These are phyloP conservation scores for Raffaelea deltoideospora DNA, from an alignment of 2,329 filamentous ascomycete species.

Conservation along the genomic window DNA sequence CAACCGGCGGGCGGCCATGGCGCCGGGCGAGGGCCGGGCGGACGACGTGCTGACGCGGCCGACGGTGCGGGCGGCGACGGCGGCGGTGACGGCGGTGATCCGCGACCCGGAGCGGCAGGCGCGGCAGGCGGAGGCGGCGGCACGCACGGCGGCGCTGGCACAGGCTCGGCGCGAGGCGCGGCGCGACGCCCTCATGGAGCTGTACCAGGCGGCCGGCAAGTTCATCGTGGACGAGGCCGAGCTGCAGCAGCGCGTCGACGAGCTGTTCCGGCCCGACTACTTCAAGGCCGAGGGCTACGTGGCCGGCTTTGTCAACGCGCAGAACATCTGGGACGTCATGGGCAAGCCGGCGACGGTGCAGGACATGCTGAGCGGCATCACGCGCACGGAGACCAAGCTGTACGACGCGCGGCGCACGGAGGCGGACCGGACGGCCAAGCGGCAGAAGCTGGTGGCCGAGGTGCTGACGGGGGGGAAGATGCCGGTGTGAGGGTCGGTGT, in stretches of 20 bases:
- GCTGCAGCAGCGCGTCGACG: conserved; percentile 57
- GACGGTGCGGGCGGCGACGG: conserved; percentile 40
- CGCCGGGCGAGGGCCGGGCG: conserved; percentile 47
- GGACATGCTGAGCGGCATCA: conserved; percentile 26
- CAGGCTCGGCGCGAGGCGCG: conserved; percentile 42
- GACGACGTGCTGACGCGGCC: conserved; percentile 65
- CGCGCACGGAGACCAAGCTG: conserved; percentile 17
- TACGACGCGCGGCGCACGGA: conserved; percentile 23
- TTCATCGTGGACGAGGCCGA: conserved; percentile 79
- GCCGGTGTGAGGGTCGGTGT: conserved; percentile 13
- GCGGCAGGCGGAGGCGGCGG: conserved; percentile 29
- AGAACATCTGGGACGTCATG: conserved; percentile 37
- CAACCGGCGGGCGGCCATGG: conserved; percentile 32
- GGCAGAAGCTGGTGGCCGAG: conserved; percentile 40
- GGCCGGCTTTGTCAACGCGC: conserved; percentile 13
- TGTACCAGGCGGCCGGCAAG: conserved; percentile 75
- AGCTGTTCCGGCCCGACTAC: conserved; percentile 54
- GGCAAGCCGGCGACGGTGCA: conserved; percentile 29
- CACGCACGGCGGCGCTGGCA: conserved; percentile 25
- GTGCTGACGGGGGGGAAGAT: conserved; percentile 46
- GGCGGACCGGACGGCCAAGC: conserved; percentile 28
- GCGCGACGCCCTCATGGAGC: conserved; percentile 59
- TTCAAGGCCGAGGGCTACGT: conserved; percentile 27
- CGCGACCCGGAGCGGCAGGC: conserved; percentile 48
- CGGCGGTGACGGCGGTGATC: conserved; percentile 32